These are phyloP conservation scores for Aspergillus udagawae DNA, from an alignment of 2,329 filamentous ascomycete species.

Conservation along the genomic window DNA sequence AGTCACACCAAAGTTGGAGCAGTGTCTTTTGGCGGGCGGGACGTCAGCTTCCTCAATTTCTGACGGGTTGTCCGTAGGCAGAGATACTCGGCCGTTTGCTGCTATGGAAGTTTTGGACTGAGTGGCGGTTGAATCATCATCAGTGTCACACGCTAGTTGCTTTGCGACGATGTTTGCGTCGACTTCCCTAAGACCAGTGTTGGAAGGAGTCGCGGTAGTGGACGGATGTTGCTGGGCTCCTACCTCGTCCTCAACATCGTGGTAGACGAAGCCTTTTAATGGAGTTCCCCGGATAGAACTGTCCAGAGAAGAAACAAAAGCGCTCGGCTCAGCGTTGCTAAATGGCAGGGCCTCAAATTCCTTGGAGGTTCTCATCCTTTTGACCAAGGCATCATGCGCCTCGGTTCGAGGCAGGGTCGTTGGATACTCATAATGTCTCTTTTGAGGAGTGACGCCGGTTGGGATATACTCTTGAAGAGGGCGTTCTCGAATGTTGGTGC, in stretches of 20 bases:
- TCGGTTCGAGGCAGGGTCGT: slow-evolving; percentile 73
- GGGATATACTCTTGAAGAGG: slow-evolving; percentile 73
- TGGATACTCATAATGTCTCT: slow-evolving; percentile 75
- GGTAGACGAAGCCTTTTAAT: slow-evolving; percentile 51
- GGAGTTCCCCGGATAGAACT: slow-evolving; percentile 37
- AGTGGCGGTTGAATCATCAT: slow-evolving; percentile 8
- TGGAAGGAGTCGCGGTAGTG: slow-evolving; percentile 30
- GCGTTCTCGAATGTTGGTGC: slow-evolving; percentile 62
- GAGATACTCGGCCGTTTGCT: background rate
- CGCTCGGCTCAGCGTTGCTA: slow-evolving; percentile 22
- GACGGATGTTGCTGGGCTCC: slow-evolving; percentile 27
- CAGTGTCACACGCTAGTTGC: slow-evolving; percentile 22
- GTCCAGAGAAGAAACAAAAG: slow-evolving; percentile 9
- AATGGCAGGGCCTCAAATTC: slow-evolving; percentile 31
- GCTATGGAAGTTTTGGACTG: slow-evolving; percentile 5
- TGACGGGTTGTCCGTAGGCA: slow-evolving; percentile 12
- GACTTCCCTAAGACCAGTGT: slow-evolving; percentile 49
- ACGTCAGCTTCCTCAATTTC: slow-evolving; percentile 21
- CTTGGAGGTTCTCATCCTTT: slow-evolving; percentile 45
- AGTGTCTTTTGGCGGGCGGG: slow-evolving; percentile 25
- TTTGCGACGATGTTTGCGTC: slow-evolving; percentile 45
- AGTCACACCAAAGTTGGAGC: slow-evolving; percentile 23
- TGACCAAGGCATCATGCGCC: slow-evolving; percentile 54
- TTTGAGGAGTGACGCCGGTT: slow-evolving; percentile 83
- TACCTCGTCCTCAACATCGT: slow-evolving; percentile 43